Percentiles rank a stretch among this genome's conserved stretches.
Conservation (phyloP, 345 rosid genomes). For the Rhodamnia argentea region DNA sequence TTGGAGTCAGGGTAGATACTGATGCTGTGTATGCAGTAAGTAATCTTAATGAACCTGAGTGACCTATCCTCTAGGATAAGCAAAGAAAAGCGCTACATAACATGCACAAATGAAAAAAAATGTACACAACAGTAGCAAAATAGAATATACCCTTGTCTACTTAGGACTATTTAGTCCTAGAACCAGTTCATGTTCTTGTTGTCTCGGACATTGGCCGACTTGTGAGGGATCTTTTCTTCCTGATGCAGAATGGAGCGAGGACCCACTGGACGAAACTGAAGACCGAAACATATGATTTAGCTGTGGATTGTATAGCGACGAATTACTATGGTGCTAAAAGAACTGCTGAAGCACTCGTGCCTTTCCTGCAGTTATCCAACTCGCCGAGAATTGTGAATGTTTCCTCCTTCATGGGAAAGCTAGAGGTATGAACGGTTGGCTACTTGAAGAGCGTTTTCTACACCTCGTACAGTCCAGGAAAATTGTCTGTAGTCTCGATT, state of each 20-base stretch:
- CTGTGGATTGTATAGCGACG: conserved; percentile 10
- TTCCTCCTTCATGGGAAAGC: conserved; percentile 7
- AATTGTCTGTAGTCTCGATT: not conserved
- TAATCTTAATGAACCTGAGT: not conserved
- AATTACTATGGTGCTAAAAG: conserved; percentile 12
- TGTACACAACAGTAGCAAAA: not conserved
- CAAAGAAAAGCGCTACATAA: not conserved
- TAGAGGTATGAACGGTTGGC: conserved; percentile 6
- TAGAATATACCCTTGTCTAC: not conserved
- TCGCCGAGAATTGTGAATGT: conserved; percentile 21
- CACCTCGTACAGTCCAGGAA: not conserved
- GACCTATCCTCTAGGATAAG: not conserved
- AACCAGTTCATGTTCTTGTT: not conserved
- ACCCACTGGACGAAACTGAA: not conserved
- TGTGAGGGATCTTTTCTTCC: not conserved
- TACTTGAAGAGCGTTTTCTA: not conserved
- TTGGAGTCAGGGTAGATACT: conserved; percentile 1
- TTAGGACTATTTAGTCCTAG: not conserved
- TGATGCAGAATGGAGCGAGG: conserved; percentile 7
- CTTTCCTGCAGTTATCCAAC: conserved; percentile 18
- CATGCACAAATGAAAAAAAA: not conserved
- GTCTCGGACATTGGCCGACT: not conserved
- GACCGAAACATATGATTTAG: conserved; percentile 3
- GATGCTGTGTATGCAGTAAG: conserved; percentile 1
- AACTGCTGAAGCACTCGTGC: conserved; percentile 10